These are phyloP conservation scores for Nectriaceae sp. DNA, from an alignment of 2,329 filamentous ascomycete genomes.

Conservation along the genomic window DNA sequence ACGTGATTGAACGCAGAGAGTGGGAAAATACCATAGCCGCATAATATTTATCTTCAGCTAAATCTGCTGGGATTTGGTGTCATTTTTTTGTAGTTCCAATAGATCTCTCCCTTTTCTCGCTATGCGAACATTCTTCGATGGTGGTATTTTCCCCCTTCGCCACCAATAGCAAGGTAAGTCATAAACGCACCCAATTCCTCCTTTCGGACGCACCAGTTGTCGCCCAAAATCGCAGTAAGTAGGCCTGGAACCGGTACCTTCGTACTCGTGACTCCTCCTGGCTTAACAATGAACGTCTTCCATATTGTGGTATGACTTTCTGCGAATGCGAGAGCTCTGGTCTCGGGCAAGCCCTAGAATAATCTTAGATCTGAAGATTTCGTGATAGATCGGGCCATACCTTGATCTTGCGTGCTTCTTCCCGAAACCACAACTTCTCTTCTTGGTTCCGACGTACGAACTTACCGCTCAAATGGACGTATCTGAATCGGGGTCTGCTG, in stretches of 20 bases:
- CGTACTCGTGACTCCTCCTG: constrained; percentile 13
- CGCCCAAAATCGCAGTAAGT: constrained; percentile 12
- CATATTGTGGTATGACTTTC: constrained; percentile 11
- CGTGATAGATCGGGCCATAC: not conserved
- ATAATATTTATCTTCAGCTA: too few relatives aligned
- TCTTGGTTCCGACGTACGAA: constrained; percentile 36
- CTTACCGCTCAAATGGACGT: constrained; percentile 36
- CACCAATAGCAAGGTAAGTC: constrained; percentile 16
- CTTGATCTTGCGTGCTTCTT: constrained; percentile 22
- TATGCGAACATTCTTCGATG: constrained; percentile 13
- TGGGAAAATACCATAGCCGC: too few relatives aligned
- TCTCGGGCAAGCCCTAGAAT: constrained; percentile 17
- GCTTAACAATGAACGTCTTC: constrained; percentile 19
- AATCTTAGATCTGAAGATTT: not conserved
- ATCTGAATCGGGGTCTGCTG: constrained; percentile 23
- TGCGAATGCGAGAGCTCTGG: constrained; percentile 9
- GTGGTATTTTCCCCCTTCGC: constrained; percentile 8
- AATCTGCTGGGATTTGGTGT: not conserved
- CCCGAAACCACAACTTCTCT: constrained; percentile 26
- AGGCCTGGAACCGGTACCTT: not conserved
- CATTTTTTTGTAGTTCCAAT: not conserved
- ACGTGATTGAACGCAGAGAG: too few relatives aligned
- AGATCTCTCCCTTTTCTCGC: constrained; percentile 13
- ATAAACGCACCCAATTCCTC: constrained; percentile 23
- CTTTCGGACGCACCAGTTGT: constrained; percentile 16